Evolutionary conservation across 2,329 filamentous ascomycete species (phyloP).

Genomic region (Pseudocercospora fijiensis): DNA sequence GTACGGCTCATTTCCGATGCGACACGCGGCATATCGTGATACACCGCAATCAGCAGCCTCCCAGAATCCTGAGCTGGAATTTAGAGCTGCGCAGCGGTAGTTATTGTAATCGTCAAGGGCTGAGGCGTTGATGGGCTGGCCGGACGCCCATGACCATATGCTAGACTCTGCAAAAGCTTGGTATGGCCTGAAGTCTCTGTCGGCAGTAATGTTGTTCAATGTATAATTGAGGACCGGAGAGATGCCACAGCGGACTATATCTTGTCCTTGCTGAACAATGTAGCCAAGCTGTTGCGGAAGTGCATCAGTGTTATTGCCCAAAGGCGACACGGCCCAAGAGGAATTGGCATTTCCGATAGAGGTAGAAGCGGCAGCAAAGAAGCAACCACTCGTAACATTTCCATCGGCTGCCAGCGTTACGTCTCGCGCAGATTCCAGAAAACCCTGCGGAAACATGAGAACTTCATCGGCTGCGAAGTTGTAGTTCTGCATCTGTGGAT

Average conservation of each 20-base stretch:
- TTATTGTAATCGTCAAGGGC: slow-evolving; percentile 30
- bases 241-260: slow-evolving; percentile 59
- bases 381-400: slow-evolving; percentile 53
- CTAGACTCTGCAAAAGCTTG: slow-evolving; percentile 51
- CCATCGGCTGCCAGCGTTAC: slow-evolving; percentile 43
- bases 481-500: slow-evolving; percentile 58
- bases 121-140: slow-evolving; percentile 55
- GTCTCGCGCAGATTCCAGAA: slow-evolving; percentile 43
- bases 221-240: slow-evolving; percentile 60
- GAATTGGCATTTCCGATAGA: slow-evolving; percentile 49
- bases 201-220: slow-evolving; percentile 53
- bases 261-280: slow-evolving; percentile 37
- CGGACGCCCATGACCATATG: slow-evolving; percentile 61
- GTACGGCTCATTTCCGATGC: slow-evolving; percentile 53
- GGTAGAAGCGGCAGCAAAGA: slow-evolving; percentile 48
- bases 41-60: slow-evolving; percentile 56
- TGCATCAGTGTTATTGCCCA: slow-evolving; percentile 22
- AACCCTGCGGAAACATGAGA: slow-evolving; percentile 53
- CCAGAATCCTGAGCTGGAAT: slow-evolving; percentile 57
- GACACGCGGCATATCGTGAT: slow-evolving; percentile 57
- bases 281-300: slow-evolving; percentile 13
- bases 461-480: slow-evolving; percentile 53
- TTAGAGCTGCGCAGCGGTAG: slow-evolving; percentile 57
- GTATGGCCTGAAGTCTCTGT: slow-evolving; percentile 50
- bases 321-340: slow-evolving; percentile 52